Percentiles rank a stretch among this genome's conserved stretches.
Evolutionary conservation across 345 rosid genomes (phyloP).

Genomic region (Capsella bursapastoris): DNA sequence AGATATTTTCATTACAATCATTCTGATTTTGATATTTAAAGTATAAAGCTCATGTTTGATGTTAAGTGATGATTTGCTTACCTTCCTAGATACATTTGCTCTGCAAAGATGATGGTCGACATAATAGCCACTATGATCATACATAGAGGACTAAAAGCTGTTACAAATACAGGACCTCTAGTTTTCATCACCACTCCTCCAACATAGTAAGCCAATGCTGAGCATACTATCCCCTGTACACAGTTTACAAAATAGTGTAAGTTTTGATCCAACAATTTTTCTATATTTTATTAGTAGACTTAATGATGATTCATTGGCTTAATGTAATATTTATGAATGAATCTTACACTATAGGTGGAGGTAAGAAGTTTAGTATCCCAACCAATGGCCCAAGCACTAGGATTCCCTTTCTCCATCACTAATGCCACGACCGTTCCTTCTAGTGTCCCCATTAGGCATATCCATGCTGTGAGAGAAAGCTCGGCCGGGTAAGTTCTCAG

Average conservation of each 20-base stretch:
- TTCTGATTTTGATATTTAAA: neutral
- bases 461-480: constrained; percentile 84
- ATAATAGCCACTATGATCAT: constrained; percentile 82
- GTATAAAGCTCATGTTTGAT: neutral
- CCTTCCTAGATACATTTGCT: constrained; percentile 90
- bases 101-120: constrained; percentile 76
- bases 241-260: neutral
- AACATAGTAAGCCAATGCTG: constrained; percentile 77
- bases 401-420: constrained; percentile 72
- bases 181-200: constrained; percentile 80
- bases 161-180: constrained; percentile 89
- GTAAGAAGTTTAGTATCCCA: constrained; percentile 84
- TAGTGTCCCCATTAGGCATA: constrained; percentile 73
- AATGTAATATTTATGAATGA: neutral
- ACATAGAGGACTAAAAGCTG: constrained; percentile 78
- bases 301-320: neutral
- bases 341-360: constrained; percentile 66
- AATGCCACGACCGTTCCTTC: constrained; percentile 64
- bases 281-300: neutral
- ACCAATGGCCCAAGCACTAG: constrained; percentile 58
- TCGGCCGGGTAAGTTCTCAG: constrained; percentile 71
- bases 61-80: constrained; percentile 26
- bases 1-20: neutral
- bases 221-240: constrained; percentile 81
- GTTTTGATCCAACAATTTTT: neutral